Base-by-base conservation (phyloP, 306 rosid species). In the Lotus japonicus region DNA sequence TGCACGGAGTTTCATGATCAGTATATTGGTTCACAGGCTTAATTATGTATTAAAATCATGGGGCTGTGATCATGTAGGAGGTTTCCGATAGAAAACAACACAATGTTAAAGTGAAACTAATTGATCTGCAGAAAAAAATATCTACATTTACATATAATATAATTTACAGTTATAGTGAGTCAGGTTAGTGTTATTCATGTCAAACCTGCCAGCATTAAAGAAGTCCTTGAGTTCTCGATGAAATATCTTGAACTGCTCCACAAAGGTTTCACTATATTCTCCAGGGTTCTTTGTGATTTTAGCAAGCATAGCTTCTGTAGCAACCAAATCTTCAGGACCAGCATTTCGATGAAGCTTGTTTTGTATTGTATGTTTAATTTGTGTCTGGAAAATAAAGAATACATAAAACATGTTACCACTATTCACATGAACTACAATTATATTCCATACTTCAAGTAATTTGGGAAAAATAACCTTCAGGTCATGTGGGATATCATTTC, bases 331-430 rank as follows among this genome's bases (percentile, higher is more conserved):
- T 81, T 94, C 98, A 18, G 98, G 98, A 18, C 98, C 98, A 53
- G 98, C 98, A 84, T 84, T 88, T 15, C 98, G 94, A 60, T 90
- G 99, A 82, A 94, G 99, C 80, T 94, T 94, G 90, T 94, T 94
- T 84, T 94, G 99, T 81, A 94, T 90, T 59, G 99, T 90, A 74
- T 94, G 97, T 77, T 94, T 94, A 73, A 94, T 94, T 77, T 90
- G 89, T 79, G 74, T 83, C 99, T 94, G 96, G 48, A 74, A 62
- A 67, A 38, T 14, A 49, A 72, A 57, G 48, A 73, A 69, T 13
- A 72, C 41, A 41, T 31, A 65, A 9, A 74, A 57, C 16, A 75
- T 39, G 69, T 66, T 74, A 72, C 54, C 76, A 70, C 46, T 35
- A 73, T 54, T 50, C 36, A 66, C 48, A 79, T 62, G 41, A 61